A percentile compares a stretch with the other conserved stretches of the same genome.
Conservation (phyloP, 2,329 filamentous ascomycete genomes). For the Xylaria sp. region DNA sequence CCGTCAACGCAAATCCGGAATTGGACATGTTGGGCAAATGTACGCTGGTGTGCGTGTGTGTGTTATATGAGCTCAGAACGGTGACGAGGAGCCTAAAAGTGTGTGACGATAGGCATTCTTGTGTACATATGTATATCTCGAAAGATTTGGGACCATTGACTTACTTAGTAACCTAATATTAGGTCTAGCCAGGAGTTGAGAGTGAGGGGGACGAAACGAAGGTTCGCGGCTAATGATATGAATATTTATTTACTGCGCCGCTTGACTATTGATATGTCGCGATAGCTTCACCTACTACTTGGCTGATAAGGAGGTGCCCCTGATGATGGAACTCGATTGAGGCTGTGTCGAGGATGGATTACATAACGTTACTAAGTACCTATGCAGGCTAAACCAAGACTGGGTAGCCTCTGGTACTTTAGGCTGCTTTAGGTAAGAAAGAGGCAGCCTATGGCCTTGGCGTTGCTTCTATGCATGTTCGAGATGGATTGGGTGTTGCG, state of each 20-base stretch:
- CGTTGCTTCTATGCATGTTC: too few species aligned
- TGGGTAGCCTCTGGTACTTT: too few species aligned
- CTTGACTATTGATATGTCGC: not conserved
- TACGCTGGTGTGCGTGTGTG: slow-evolving; percentile 20
- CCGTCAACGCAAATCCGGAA: not conserved
- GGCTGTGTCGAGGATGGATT: too few species aligned
- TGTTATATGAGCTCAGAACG: slow-evolving; percentile 15
- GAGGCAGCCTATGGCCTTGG: too few species aligned
- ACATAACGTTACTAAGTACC: too few species aligned
- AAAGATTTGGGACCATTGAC: slow-evolving; percentile 25
- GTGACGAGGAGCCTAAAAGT: slow-evolving; percentile 1
- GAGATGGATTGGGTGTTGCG: too few species aligned
- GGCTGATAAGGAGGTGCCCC: not conserved
- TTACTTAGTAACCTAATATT: too few species aligned
- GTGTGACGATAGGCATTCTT: slow-evolving; percentile 23
- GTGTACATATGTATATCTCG: slow-evolving; percentile 42
- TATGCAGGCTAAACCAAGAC: too few species aligned
- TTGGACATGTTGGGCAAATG: slow-evolving; percentile 3
- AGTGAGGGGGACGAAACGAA: slow-evolving; percentile 8
- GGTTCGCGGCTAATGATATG: slow-evolving; percentile 19
- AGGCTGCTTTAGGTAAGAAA: too few species aligned
- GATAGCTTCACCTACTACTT: too few species aligned
- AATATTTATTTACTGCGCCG: slow-evolving; percentile 9
- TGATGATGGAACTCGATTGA: not conserved
- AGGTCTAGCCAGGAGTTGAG: slow-evolving; percentile 16